These are phyloP conservation scores for Skeletonema grethae DNA, from an alignment of 108 stramenopile species.

Conservation along the genomic window DNA sequence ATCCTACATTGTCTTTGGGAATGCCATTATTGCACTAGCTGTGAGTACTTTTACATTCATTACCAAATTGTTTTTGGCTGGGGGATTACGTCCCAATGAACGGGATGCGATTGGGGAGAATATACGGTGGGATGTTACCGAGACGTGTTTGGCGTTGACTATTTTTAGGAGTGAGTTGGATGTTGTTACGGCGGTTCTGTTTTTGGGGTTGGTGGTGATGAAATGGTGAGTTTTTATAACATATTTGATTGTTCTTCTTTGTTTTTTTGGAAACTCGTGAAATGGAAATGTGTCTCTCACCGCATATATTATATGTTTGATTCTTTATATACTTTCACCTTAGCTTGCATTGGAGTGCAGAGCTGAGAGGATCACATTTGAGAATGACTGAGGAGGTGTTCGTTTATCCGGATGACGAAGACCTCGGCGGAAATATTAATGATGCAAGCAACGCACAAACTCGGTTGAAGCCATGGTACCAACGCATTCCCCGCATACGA, in stretches of 20 bases:
- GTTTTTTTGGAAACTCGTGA: background rate
- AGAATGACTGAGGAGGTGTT: conserved; percentile 88
- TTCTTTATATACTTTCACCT: background rate
- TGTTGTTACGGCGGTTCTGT: conserved; percentile 75
- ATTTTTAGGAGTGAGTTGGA: conserved; percentile 95
- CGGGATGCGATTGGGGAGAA: conserved; percentile 92
- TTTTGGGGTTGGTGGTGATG: conserved; percentile 82
- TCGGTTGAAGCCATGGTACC: conserved; percentile 39
- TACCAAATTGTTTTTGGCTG: conserved; percentile 69
- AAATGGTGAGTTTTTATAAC: conserved; percentile 62
- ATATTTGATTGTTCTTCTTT: background rate
- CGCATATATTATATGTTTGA: background rate
- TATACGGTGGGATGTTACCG: conserved; percentile 95
- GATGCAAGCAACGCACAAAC: conserved; percentile 6
- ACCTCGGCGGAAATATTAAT: conserved; percentile 22
- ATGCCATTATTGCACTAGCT: conserved; percentile 69
- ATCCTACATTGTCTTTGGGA: conserved; percentile 85
- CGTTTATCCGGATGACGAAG: conserved; percentile 27
- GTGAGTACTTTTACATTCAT: conserved; percentile 63
- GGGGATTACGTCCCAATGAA: conserved; percentile 86
- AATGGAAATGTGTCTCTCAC: background rate
- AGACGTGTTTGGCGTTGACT: conserved; percentile 97
- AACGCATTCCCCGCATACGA: conserved; percentile 38
- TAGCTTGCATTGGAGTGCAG: conserved; percentile 92
- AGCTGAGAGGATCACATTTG: conserved; percentile 88